Evolutionary conservation across 1,284 basidiomycete species (phyloP).

Genomic region (Austroboletus novae-zelandiae): DNA sequence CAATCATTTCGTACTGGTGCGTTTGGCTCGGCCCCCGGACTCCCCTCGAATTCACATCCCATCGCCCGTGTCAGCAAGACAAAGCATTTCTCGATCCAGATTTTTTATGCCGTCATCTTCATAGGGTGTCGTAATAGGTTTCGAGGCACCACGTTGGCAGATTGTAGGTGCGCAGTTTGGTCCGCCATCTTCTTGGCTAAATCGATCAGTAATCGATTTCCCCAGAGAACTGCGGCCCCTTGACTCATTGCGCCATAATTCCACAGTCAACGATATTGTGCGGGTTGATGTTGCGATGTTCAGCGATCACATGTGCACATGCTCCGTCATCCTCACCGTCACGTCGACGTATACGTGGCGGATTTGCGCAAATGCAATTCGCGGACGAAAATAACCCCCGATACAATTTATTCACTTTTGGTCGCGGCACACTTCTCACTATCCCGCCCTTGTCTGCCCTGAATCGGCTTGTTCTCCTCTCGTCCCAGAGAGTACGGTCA

Average conservation of each 20-base stretch:
- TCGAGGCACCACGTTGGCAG: constrained; percentile 5
- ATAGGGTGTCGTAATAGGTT: constrained; percentile 7
- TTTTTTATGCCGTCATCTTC: constrained; percentile 17
- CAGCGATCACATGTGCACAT: neutral
- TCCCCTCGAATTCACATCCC: neutral
- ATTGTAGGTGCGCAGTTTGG: constrained; percentile 3
- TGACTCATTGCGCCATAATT: constrained; percentile 3
- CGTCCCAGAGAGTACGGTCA: constrained; percentile 1
- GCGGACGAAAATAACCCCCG: constrained; percentile 4
- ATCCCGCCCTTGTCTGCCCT: neutral
- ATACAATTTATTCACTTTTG: neutral
- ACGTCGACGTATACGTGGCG: constrained; percentile 6
- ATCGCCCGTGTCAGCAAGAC: neutral
- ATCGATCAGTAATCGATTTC: neutral
- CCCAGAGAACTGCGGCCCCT: neutral
- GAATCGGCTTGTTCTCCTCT: constrained; percentile 6
- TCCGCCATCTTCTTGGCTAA: neutral
- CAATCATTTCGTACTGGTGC: neutral
- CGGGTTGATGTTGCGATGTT: neutral
- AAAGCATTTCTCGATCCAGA: neutral
- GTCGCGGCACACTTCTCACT: neutral
- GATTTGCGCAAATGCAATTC: neutral
- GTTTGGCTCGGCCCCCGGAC: constrained; percentile 18
- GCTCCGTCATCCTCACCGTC: neutral
- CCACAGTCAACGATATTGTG: neutral